A percentile compares a stretch with the other conserved stretches of the same genome.
Conservation (phyloP, 1,284 basidiomycete genomes). For the Boletus semigastroideus region DNA sequence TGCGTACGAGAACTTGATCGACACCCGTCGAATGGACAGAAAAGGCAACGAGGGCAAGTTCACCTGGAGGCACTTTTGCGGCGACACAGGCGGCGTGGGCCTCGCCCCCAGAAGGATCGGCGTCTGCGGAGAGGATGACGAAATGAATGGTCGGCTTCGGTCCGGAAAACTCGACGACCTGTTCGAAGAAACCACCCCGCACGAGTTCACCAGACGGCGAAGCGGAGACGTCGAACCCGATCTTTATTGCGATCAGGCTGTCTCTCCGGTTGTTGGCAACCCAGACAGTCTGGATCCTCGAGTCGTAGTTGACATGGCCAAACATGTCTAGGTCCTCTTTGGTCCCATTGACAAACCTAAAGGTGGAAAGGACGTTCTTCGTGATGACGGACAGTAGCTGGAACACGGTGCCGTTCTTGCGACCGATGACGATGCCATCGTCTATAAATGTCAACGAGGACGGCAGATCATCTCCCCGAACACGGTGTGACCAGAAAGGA, state of each 20-base stretch:
- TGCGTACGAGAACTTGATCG: conserved; percentile 78
- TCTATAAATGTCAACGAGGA: conserved; percentile 81
- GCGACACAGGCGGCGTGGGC: conserved; percentile 78
- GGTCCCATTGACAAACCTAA: conserved; percentile 70
- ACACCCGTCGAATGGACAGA: conserved; percentile 80
- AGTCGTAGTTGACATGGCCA: conserved; percentile 78
- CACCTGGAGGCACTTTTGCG: conserved; percentile 71
- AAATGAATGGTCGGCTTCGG: conserved; percentile 85
- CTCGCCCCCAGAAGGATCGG: conserved; percentile 75
- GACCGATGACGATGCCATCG: conserved; percentile 73
- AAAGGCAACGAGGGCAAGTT: conserved; percentile 77
- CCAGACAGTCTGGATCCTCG: conserved; percentile 79
- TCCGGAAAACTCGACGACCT: conserved; percentile 76
- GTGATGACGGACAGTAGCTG: conserved; percentile 71
- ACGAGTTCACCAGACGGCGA: conserved; percentile 56
- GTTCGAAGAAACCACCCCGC: conserved; percentile 66
- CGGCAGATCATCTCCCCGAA: conserved; percentile 73
- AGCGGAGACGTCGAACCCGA: conserved; percentile 62
- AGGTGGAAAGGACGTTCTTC: conserved; percentile 70
- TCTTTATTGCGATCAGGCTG: conserved; percentile 75
- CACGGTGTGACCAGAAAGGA: conserved; percentile 69
- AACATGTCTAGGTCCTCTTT: conserved; percentile 79
- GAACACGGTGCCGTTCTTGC: conserved; percentile 77
- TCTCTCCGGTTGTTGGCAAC: conserved; percentile 79
- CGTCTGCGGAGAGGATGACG: conserved; percentile 76